Base-by-base conservation (phyloP, 495 filamentous ascomycete genomes). In the Podospora fimiseda region DNA sequence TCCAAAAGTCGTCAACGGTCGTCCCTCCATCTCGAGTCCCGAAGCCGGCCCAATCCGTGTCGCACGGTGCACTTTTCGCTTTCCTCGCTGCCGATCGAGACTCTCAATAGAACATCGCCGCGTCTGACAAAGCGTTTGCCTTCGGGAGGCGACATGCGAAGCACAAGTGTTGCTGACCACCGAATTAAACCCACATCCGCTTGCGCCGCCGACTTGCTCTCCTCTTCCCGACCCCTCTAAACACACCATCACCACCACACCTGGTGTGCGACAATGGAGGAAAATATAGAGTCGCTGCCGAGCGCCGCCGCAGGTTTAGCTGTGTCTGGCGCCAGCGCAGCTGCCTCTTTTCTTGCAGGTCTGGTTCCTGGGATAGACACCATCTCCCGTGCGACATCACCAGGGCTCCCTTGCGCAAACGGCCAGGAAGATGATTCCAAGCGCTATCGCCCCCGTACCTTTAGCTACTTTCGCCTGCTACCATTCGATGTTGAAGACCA, bases 401-500 rank as follows among this genome's bases (percentile, higher is more conserved):
- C 74, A 1, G 73, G 72, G 36, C 52, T 73, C 11, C 66, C 70
- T 9, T 65, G 58, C 43, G 57, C 63, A 39, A 53, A 63, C 37
- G 59, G 53, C 39, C 60, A 69, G 47, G 58, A 63, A 40, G 67
- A 70, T 39, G 62, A 75, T 58, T 60, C 73, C 42, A 79, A 77
- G 59, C 85, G 93, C 37, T 86, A 87, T 67, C 84, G 90, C 50
- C 89, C 89, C 30, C 84, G 92, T 48, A 96, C 93, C 36, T 99
- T 89, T 66, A 89, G 88, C 48, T 99, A 97, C 71, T 87, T 88
- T 65, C 73, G 83, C 54, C 84, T 90, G 56, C 81, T 99, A 23
- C 94, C 94, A 24, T 99, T 96, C 63, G 64, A 80, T 37, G 81
- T 88, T 24, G 94, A 99, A 67, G 81, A 86, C 48, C 83, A 90